Conservation (phyloP, 2,329 filamentous ascomycete genomes). For the Monosporascus sp. region DNA sequence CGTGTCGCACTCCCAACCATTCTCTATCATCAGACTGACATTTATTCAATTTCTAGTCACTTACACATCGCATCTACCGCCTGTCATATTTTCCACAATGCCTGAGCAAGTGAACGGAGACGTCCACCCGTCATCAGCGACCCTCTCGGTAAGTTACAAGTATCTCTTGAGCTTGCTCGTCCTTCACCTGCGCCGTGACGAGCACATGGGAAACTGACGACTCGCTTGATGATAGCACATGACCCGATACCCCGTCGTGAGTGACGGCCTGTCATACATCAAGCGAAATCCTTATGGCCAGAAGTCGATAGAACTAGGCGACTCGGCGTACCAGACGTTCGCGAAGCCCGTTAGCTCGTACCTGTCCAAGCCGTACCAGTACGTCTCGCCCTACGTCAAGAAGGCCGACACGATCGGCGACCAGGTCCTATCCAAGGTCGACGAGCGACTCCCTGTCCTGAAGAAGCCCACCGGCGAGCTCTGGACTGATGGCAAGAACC, state of each 20-base stretch:
- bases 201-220: background rate
- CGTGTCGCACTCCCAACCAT: background rate
- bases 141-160: conserved; percentile 24
- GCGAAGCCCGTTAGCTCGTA: conserved; percentile 75
- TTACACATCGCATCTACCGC: conserved; percentile 1
- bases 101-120: conserved; percentile 30
- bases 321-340: conserved; percentile 70
- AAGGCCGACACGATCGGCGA: conserved; percentile 76
- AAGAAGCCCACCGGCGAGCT: conserved; percentile 72
- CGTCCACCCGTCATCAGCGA: conserved; percentile 26
- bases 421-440: conserved; percentile 63
- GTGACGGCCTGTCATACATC: conserved; percentile 72
- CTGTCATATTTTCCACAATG: conserved; percentile 15
- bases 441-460: conserved; percentile 65
- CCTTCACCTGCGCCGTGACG: too few relatives aligned
- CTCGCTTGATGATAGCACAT: conserved; percentile 58
- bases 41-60: background rate
- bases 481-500: conserved; percentile 56
- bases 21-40: conserved; percentile 1
- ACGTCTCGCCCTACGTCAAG: conserved; percentile 77
- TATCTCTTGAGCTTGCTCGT: too few relatives aligned
- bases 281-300: conserved; percentile 78
- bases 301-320: conserved; percentile 71
- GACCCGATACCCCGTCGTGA: conserved; percentile 75
- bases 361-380: conserved; percentile 72